Evolutionary conservation across 805 yeast species (phyloP).

Genomic region (Candida vartiovaarae): DNA sequence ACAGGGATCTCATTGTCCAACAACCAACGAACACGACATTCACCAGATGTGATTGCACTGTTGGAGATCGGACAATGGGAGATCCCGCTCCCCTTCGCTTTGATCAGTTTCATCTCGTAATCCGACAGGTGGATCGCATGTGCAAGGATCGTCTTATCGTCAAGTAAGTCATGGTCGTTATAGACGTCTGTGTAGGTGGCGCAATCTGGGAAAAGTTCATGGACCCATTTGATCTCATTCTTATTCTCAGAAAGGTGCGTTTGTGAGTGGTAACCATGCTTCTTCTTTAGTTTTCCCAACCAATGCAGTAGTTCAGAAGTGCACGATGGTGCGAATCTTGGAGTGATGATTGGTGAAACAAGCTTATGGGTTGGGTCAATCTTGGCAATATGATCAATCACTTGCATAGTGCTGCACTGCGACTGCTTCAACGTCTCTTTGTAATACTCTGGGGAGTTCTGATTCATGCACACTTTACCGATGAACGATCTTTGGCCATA

Average conservation of each 20-base stretch:
- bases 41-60: constrained; percentile 83
- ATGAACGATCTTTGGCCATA: constrained; percentile 83
- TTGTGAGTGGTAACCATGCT: constrained; percentile 60
- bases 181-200: constrained; percentile 72
- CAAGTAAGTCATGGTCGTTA: constrained; percentile 51
- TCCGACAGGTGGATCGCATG: constrained; percentile 77
- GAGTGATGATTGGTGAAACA: constrained; percentile 77
- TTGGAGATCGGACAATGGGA: constrained; percentile 94
- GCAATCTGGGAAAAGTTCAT: constrained; percentile 63
- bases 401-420: constrained; percentile 43
- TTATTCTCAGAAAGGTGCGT: constrained; percentile 86
- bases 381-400: constrained; percentile 47
- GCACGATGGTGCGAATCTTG: constrained; percentile 91
- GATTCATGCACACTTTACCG: constrained; percentile 93
- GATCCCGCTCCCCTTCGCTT: constrained; percentile 54
- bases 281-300: constrained; percentile 52
- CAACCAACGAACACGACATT: constrained; percentile 71
- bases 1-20: constrained; percentile 64
- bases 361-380: constrained; percentile 46
- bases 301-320: constrained; percentile 50
- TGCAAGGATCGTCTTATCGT: constrained; percentile 69
- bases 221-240: constrained; percentile 69
- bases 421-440: constrained; percentile 51
- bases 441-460: constrained; percentile 69
- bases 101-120: constrained; percentile 55